Percentiles rank a stretch among this genome's conserved stretches.
Evolutionary conservation across 2,329 filamentous ascomycete species (phyloP).

Genomic region (Fonsecaea pedrosoi): DNA sequence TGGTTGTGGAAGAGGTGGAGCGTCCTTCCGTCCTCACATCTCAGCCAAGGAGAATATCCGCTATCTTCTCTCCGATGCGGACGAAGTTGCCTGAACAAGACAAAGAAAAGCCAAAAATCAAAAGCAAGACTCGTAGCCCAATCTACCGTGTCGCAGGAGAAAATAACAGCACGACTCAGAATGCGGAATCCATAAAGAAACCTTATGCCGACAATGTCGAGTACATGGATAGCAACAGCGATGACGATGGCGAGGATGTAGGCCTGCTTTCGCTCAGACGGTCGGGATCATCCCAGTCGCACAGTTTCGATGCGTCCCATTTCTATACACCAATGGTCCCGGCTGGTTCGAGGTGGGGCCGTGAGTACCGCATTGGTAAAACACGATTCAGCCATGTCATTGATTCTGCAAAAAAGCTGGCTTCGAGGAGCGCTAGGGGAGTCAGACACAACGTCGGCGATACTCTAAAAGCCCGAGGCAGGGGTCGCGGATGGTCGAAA

Average conservation of each 20-base stretch:
- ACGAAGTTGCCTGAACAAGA: conserved; percentile 5
- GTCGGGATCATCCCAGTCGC: not conserved
- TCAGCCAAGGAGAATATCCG: not conserved
- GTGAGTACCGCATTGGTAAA: conserved; percentile 12
- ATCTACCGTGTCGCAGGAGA: not conserved
- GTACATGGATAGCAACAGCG: not conserved
- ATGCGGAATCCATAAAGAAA: not conserved
- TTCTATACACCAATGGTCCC: conserved; percentile 15
- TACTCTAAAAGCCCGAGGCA: conserved; percentile 3
- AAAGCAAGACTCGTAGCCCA: not conserved
- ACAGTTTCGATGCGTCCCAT: conserved; percentile 6
- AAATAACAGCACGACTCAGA: not conserved
- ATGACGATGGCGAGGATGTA: conserved; percentile 15
- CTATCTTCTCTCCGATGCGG: conserved; percentile 5
- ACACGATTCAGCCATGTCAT: conserved; percentile 12
- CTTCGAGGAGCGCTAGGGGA: not conserved
- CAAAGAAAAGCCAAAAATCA: conserved; percentile 4
- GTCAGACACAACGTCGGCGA: conserved; percentile 7
- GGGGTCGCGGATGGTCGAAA: conserved; percentile 15
- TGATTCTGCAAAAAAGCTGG: not conserved
- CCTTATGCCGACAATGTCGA: conserved; percentile 9
- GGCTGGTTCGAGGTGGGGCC: not conserved
- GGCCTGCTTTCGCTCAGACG: conserved; percentile 12
- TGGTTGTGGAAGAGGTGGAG: not conserved
- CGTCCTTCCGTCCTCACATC: not conserved